Evolutionary conservation across 75 land plant genomes (phyloP).

Genomic region (Chamaecyparis obtusa): DNA sequence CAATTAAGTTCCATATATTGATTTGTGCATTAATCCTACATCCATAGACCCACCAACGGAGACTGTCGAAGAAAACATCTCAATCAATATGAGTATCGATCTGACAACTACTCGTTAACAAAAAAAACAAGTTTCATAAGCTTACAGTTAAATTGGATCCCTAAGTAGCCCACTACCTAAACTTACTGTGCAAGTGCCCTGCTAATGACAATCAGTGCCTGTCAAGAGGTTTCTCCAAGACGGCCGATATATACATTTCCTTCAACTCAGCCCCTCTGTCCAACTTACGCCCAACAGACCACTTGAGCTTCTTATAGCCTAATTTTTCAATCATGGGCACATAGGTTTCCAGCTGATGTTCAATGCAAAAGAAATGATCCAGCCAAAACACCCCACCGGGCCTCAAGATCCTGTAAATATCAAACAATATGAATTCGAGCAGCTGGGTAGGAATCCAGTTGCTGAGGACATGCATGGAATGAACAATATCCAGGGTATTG

Average conservation of each 20-base stretch:
- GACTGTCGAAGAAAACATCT: neutral
- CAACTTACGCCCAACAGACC: conserved; percentile 55
- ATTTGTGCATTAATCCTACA: neutral
- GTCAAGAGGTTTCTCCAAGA: conserved; percentile 53
- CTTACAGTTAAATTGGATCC: neutral
- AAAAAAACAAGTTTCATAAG: no score
- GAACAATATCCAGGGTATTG: conserved; percentile 68
- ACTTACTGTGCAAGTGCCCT: neutral
- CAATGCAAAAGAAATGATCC: conserved; percentile 67
- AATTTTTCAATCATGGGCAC: conserved; percentile 48
- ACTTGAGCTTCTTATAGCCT: conserved; percentile 52
- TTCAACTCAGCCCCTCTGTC: conserved; percentile 47
- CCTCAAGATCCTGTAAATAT: conserved; percentile 65
- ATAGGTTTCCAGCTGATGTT: conserved; percentile 41
- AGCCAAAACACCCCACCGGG: conserved; percentile 77
- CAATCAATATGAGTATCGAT: neutral
- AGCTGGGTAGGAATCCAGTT: conserved; percentile 60
- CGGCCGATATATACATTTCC: conserved; percentile 63
- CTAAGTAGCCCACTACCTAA: no score
- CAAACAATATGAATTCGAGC: conserved; percentile 66
- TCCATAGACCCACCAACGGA: neutral
- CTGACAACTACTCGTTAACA: neutral
- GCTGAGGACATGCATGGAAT: conserved; percentile 65
- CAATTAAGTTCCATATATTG: neutral
- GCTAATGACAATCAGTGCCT: neutral